Evolutionary conservation across 345 rosid species (phyloP).

Genomic region (Eucalyptus tenuipes): DNA sequence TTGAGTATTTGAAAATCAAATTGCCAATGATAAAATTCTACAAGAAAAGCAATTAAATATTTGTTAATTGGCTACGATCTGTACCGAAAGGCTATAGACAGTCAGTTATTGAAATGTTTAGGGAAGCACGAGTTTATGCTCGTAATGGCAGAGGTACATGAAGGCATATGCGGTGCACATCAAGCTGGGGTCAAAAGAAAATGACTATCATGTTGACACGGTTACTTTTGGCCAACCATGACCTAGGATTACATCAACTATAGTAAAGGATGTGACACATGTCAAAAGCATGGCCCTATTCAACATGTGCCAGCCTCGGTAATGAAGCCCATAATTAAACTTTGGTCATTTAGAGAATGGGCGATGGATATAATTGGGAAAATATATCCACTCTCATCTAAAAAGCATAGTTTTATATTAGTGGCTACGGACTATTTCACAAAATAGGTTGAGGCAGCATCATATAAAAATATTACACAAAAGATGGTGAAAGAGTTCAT

Average conservation of each 20-base stretch:
- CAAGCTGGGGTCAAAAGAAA: neutral
- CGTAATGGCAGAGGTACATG: neutral
- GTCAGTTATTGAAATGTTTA: no score
- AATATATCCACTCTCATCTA: neutral
- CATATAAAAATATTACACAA: neutral
- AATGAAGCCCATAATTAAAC: neutral
- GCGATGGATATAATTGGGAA: neutral
- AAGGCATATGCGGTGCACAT: neutral
- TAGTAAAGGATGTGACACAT: neutral
- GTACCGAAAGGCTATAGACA: neutral
- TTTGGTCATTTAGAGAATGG: neutral
- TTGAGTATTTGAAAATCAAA: neutral
- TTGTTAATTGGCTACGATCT: neutral
- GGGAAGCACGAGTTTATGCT: neutral
- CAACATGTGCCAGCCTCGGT: neutral
- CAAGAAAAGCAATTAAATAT: neutral
- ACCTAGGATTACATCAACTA: neutral
- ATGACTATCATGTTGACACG: neutral
- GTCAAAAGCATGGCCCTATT: neutral
- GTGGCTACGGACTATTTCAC: neutral
- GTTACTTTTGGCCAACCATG: neutral
- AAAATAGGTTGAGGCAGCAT: neutral
- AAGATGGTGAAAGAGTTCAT: neutral
- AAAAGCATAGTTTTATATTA: neutral
- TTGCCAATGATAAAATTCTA: neutral